Evolutionary conservation across 257 asterid species (phyloP).

Genomic region (Lithospermum erythrorhizon): DNA sequence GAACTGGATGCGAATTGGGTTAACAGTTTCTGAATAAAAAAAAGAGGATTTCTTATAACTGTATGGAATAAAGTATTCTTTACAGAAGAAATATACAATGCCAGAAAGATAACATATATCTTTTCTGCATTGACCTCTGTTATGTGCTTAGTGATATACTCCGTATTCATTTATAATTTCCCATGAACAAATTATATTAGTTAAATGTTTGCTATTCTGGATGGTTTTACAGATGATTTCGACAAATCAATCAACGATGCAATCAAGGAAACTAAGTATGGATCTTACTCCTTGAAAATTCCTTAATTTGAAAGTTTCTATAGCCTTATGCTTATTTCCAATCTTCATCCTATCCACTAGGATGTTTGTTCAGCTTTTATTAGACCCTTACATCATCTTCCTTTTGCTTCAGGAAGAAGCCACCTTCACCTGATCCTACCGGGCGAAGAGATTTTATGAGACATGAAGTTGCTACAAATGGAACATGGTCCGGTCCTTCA

Average conservation of each 20-base stretch:
- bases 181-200: not conserved
- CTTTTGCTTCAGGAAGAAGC: conserved; percentile 43
- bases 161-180: not conserved
- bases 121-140: too few relatives aligned
- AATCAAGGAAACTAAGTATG: conserved; percentile 85
- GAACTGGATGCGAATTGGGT: too few relatives aligned
- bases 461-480: conserved; percentile 50
- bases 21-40: too few relatives aligned
- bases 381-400: not conserved
- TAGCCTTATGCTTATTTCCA: not conserved
- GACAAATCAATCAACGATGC: conserved; percentile 92
- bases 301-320: not conserved
- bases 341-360: not conserved
- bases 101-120: too few relatives aligned
- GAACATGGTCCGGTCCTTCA: conserved; percentile 59
- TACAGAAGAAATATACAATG: too few relatives aligned
- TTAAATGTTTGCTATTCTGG: conserved; percentile 16
- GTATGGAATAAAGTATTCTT: too few relatives aligned
- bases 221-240: conserved; percentile 62
- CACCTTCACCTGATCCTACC: conserved; percentile 44
- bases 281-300: conserved; percentile 10
- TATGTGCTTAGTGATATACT: too few relatives aligned
- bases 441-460: conserved; percentile 34
- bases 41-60: too few relatives aligned
- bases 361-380: not conserved